Conservation (phyloP, 306 rosid species). For the Lathyrus aphaca region DNA sequence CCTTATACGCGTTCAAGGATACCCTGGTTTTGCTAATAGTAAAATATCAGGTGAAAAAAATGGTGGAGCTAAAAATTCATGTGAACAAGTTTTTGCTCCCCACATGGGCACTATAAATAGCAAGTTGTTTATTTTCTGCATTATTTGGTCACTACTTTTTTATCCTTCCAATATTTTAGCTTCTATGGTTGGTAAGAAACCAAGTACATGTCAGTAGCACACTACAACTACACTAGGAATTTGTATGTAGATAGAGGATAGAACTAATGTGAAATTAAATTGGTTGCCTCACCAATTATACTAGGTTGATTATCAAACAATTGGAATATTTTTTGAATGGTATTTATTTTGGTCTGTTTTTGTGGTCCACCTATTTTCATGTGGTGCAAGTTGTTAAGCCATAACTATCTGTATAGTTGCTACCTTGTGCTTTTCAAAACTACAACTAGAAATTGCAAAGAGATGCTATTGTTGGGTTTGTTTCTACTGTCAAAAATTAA, state of each 20-base stretch:
- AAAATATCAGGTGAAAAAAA: conserved; percentile 39
- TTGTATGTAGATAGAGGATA: conserved; percentile 22
- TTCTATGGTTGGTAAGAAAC: conserved; percentile 40
- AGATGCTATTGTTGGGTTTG: conserved; percentile 5
- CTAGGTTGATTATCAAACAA: conserved; percentile 43
- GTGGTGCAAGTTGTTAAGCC: conserved; percentile 51
- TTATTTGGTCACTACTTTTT: conserved; percentile 43
- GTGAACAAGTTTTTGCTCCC: conserved; percentile 47
- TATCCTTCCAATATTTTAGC: conserved; percentile 27
- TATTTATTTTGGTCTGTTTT: conserved; percentile 42
- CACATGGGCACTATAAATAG: conserved; percentile 45
- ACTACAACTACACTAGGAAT: conserved; percentile 32
- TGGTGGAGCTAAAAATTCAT: conserved; percentile 46
- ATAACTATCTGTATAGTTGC: conserved; percentile 48
- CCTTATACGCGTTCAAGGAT: too few species aligned
- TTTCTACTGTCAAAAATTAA: not conserved
- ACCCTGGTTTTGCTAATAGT: conserved; percentile 25
- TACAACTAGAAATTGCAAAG: conserved; percentile 23
- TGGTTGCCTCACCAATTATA: conserved; percentile 41
- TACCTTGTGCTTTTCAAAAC: conserved; percentile 29
- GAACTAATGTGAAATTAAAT: conserved; percentile 31
- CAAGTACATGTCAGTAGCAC: conserved; percentile 28
- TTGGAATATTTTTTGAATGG: conserved; percentile 43
- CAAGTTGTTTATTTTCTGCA: conserved; percentile 42
- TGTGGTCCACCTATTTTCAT: conserved; percentile 67